Base-by-base conservation (phyloP, 306 rosid genomes). In the Lagenaria siceraria region DNA sequence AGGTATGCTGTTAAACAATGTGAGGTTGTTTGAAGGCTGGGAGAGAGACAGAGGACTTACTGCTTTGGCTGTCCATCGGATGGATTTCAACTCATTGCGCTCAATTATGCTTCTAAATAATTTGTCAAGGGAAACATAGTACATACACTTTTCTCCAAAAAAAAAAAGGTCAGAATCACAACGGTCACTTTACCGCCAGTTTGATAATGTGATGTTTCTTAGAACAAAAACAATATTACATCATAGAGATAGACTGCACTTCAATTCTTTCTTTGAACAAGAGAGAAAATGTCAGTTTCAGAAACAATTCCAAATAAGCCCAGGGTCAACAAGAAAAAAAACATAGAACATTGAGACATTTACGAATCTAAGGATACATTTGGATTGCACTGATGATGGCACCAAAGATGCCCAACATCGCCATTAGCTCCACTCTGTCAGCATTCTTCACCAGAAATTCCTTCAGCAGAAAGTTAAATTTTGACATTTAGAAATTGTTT, bases 371-470 rank as follows among this genome's bases (percentile, higher is more conserved):
- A 92, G 97, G 99, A 92, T 95, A 95, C 99, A 92, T 87, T 86
- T 95, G 99, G 78, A 95, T 85, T 46, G 89, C 97, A 82, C 99
- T 95, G 78, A 90, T 36, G 80, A 90, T 85, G 87, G 90, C 97
- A 63, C 92, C 98, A 71, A 85, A 89, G 73, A 85, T 29, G 70
- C 97, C 97, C 61, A 91, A 87, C 96, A 93, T 87, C 75, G 92
- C 88, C 97, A 93, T 88, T 62, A 93, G 92, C 81, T 93, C 98
- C 78, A 89, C 90, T 82, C 93, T 87, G 84, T 93, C 96, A 31
- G 97, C 97, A 84, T 78, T 88, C 86, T 91, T 93, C 80, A 91
- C 96, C 22, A 93, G 85, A 85, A 89, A 93, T 79, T 93, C 98
- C 98, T 93, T 92, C 84, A 80, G 74, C 14, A 83, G 74, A 56